phyloP scores from a whole-genome alignment of 2,329 filamentous ascomycete species.

The Claviceps monticola region DNA sequence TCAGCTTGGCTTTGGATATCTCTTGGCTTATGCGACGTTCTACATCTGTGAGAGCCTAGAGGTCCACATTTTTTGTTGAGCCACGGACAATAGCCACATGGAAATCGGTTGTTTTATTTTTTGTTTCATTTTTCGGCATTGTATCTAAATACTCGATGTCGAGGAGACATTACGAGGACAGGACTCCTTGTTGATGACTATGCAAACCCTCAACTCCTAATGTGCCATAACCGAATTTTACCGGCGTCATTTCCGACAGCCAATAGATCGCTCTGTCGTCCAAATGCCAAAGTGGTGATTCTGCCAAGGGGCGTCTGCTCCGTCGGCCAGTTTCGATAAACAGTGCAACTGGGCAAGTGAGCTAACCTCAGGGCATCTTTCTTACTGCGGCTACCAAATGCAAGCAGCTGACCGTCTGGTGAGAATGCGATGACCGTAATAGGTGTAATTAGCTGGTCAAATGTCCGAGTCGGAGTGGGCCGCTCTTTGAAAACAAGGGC shows the following conservation, averaged over 20 bases:
- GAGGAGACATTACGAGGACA: not conserved
- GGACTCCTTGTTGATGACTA: not conserved
- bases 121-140: not conserved
- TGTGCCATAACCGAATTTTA: constrained; percentile 84
- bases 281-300: constrained; percentile 62
- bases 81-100: not conserved
- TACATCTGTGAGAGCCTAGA: not conserved
- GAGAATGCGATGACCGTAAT: constrained; percentile 71
- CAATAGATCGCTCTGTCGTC: constrained; percentile 51
- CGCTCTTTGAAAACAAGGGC: constrained; percentile 43
- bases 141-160: not conserved
- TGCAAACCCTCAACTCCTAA: constrained; percentile 41
- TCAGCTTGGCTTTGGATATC: not conserved
- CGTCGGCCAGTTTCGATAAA: constrained; percentile 96
- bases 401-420: constrained; percentile 78
- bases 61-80: not conserved
- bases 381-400: constrained; percentile 76
- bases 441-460: constrained; percentile 81
- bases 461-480: constrained; percentile 57
- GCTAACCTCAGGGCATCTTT: constrained; percentile 76
- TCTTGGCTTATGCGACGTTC: not conserved
- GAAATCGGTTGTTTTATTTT: not conserved
- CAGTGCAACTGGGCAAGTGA: constrained; percentile 81
- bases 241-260: constrained; percentile 83
- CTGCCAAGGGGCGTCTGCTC: constrained; percentile 75